Percentiles rank a stretch among this genome's conserved stretches.
phyloP scores from a whole-genome alignment of 2,329 filamentous ascomycete species.

The Lachnellula subtilissima region DNA sequence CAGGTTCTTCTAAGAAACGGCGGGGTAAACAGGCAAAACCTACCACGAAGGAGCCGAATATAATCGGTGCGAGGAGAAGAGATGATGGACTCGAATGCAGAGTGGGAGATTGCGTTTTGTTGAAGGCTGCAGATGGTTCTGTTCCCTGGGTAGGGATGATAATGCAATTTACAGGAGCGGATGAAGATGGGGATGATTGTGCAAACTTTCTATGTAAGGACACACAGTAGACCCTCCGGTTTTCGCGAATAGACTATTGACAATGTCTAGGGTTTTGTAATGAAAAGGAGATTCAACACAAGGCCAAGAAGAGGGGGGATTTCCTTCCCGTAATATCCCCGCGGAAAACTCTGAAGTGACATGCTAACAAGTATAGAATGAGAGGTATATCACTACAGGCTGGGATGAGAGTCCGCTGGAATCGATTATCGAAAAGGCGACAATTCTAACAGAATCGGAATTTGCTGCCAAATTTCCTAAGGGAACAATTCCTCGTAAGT shows the following conservation, averaged over 20 bases:
- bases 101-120: slow-evolving; percentile 76
- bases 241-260: slow-evolving; percentile 5
- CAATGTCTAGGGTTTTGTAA: slow-evolving; percentile 67
- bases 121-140: slow-evolving; percentile 81
- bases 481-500: slow-evolving; percentile 67
- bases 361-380: slow-evolving; percentile 53
- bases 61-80: slow-evolving; percentile 59
- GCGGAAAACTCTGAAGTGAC: neutral
- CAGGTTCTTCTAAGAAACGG: neutral
- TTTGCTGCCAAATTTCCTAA: slow-evolving; percentile 69
- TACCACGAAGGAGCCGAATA: slow-evolving; percentile 28
- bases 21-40: slow-evolving; percentile 24
- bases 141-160: slow-evolving; percentile 93
- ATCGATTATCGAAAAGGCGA: slow-evolving; percentile 87
- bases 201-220: slow-evolving; percentile 72
- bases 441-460: slow-evolving; percentile 64
- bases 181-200: slow-evolving; percentile 69
- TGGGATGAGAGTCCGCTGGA: slow-evolving; percentile 83
- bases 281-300: slow-evolving; percentile 81
- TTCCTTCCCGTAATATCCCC: slow-evolving; percentile 56
- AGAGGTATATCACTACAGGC: slow-evolving; percentile 84
- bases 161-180: slow-evolving; percentile 71
- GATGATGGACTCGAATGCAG: slow-evolving; percentile 78
- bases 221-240: neutral
- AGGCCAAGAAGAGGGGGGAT: slow-evolving; percentile 76